Base-by-base conservation (phyloP, 2,329 filamentous ascomycete species). In the Colletotrichum aenigma region DNA sequence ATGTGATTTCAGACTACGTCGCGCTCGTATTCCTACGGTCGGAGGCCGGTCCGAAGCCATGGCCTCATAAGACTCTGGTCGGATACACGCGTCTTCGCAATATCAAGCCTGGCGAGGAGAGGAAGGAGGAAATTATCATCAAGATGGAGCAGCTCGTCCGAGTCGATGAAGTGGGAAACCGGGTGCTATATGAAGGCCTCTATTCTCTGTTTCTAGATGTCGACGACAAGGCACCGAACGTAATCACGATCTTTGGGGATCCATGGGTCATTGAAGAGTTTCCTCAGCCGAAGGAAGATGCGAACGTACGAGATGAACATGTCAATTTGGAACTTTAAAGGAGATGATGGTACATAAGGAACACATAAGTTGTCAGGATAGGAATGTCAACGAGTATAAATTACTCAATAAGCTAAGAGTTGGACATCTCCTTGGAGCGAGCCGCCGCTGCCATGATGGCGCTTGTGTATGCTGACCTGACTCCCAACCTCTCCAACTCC, bases 21-120 rank as follows among this genome's bases (percentile, higher is more conserved):
- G 84, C 86, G 1, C 84, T 92, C 10, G 84, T 84, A 4, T 92
- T 91, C 79, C 70, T 91, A 6, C 82, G 85, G 28, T 87, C 87
- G 6, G 80, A 85, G 3, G 82, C 81, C 28, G 88, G 88, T 3
- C 89, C 90, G 1, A 74, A 79, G 28, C 90, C 90, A 2, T 86
- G 87, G 66, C 90, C 90, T 1, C 85, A 85, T 58, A 91, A 91
- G 82, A 86, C 85, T 3, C 85, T 92, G 0, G 88, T 88, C 2
- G 85, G 86, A 3, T 92, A 91, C 78, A 80, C 82, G 1, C 84
- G 90, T n/a, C 77, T 89, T 4, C 82, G 82, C 68, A 79, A 81
- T 38, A 81, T 90, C 52, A 74, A 80, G 6, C 77, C 84, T 0
- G 85, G 84, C 1, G 70, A 79, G 18, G 81, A 80, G 0, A 77